Percentiles rank a stretch among this genome's conserved stretches.
phyloP scores from a whole-genome alignment of 495 filamentous ascomycete species.

The Mycothermus thermophilus region DNA sequence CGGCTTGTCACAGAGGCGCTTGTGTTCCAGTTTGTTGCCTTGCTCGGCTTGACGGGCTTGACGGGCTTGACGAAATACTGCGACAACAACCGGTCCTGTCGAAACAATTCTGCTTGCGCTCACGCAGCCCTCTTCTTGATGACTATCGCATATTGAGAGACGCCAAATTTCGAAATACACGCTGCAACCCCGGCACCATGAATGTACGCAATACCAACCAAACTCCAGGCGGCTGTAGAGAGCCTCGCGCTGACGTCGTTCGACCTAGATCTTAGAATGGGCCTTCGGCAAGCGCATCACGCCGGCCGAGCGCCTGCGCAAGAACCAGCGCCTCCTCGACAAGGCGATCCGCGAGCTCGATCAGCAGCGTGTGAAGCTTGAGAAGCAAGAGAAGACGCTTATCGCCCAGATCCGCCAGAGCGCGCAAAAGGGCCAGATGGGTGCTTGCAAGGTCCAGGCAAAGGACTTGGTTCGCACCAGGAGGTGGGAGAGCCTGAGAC shows the following conservation, averaged over 20 bases:
- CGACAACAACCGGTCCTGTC: too few relatives aligned
- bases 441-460: conserved; percentile 90
- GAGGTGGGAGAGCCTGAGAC: too few relatives aligned
- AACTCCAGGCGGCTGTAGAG: background rate
- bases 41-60: too few relatives aligned
- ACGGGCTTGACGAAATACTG: too few relatives aligned
- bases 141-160: too few relatives aligned
- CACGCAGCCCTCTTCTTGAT: too few relatives aligned
- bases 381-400: conserved; percentile 96
- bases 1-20: too few relatives aligned
- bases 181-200: conserved; percentile 17
- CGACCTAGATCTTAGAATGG: conserved; percentile 89
- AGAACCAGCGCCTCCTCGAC: conserved; percentile 91
- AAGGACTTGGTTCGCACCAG: conserved; percentile 91
- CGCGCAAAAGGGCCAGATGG: conserved; percentile 93
- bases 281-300: conserved; percentile 98
- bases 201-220: conserved; percentile 18
- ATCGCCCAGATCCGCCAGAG: conserved; percentile 93
- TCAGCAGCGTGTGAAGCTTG: conserved; percentile 82
- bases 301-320: conserved; percentile 86
- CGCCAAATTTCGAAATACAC: too few relatives aligned
- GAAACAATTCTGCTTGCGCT: too few relatives aligned
- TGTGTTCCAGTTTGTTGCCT: too few relatives aligned
- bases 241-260: conserved; percentile 11
- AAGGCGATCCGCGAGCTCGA: conserved; percentile 95